A percentile compares a stretch with the other conserved stretches of the same genome.
Conservation (phyloP, 495 filamentous ascomycete genomes). For the Niebla homalea region DNA sequence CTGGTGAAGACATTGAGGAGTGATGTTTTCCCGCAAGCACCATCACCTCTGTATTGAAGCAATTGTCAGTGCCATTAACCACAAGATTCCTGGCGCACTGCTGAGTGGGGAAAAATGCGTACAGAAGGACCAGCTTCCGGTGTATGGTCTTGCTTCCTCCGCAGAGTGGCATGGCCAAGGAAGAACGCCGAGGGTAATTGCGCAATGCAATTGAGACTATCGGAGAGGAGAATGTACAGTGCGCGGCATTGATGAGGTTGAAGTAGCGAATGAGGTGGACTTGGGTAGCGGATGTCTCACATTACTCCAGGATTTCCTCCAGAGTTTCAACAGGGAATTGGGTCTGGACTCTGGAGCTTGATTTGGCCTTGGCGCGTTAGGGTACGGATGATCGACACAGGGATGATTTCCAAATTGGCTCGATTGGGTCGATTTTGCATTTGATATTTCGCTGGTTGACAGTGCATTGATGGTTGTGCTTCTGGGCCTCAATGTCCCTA, state of each 20-base stretch:
- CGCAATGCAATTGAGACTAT: neutral
- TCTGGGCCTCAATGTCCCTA: too few species aligned
- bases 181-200: neutral
- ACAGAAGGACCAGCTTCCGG: constrained; percentile 96
- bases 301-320: too few species aligned
- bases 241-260: constrained; percentile 64
- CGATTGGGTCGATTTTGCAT: too few species aligned
- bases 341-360: constrained; percentile 11
- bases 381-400: neutral
- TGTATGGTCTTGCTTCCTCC: constrained; percentile 68
- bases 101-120: too few species aligned
- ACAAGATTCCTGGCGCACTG: too few species aligned
- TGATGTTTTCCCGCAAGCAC: constrained; percentile 95
- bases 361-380: constrained; percentile 27
- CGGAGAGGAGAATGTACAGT: constrained; percentile 65
- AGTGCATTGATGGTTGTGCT: too few species aligned
- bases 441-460: neutral
- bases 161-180: constrained; percentile 32
- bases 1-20: constrained; percentile 96
- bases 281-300: too few species aligned
- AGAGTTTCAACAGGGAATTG: too few species aligned
- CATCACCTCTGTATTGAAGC: constrained; percentile 86
- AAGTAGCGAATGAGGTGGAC: constrained; percentile 29
- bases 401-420: constrained; percentile 25
- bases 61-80: too few species aligned